A percentile compares a stretch with the other conserved stretches of the same genome.
These are phyloP conservation scores for Plectosphaerella plurivora DNA, from an alignment of 2,329 filamentous ascomycete species.

Conservation along the genomic window DNA sequence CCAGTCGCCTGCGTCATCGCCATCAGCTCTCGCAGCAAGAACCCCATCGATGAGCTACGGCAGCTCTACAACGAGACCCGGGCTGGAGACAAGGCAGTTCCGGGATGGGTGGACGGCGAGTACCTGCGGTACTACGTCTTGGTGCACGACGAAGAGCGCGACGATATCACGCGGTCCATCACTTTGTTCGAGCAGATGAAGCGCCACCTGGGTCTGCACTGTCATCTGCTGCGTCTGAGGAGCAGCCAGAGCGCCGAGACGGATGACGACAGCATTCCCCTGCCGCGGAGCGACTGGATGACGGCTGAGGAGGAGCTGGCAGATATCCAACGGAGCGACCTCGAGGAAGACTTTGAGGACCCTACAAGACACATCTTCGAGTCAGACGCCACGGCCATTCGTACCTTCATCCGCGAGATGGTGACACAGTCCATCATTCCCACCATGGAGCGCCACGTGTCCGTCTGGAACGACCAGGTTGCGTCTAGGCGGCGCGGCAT, in stretches of 20 bases:
- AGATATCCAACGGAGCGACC: constrained; percentile 64
- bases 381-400: constrained; percentile 83
- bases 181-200: constrained; percentile 98
- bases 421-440: constrained; percentile 92
- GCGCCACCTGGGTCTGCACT: constrained; percentile 93
- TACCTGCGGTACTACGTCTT: constrained; percentile 95
- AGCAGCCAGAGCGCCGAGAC: constrained; percentile 82
- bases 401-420: constrained; percentile 88
- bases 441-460: constrained; percentile 89
- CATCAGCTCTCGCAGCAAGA: constrained; percentile 81
- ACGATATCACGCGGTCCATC: constrained; percentile 88
- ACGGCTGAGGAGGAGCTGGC: constrained; percentile 80
- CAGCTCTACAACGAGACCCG: constrained; percentile 82
- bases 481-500: constrained; percentile 85
- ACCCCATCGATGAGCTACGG: constrained; percentile 82
- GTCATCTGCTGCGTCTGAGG: constrained; percentile 81
- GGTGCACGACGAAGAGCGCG: constrained; percentile 92
- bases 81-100: constrained; percentile 67
- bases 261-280: constrained; percentile 81
- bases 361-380: constrained; percentile 81
- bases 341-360: constrained; percentile 66
- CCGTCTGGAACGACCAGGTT: constrained; percentile 95
- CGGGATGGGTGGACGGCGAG: constrained; percentile 84
- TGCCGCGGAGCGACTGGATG: constrained; percentile 85
- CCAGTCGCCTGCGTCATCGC: constrained; percentile 93